These are phyloP conservation scores for Kalanchoe fedtschenkoi DNA, from an alignment of 164 flowering plant genomes.

Conservation along the genomic window DNA sequence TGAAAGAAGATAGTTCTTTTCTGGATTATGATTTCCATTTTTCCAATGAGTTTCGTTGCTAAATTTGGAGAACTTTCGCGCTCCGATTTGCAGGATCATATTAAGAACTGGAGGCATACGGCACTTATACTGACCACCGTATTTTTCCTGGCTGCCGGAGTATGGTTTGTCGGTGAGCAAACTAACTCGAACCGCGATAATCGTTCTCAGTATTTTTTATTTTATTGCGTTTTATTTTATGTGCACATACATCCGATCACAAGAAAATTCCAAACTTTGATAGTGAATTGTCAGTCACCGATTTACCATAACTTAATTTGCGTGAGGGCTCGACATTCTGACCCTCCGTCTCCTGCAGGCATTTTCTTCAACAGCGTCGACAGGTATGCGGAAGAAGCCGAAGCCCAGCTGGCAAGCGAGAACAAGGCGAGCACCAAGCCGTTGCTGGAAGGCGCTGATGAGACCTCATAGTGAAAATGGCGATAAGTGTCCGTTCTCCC, in stretches of 20 bases:
- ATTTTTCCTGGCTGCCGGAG: constrained; percentile 31
- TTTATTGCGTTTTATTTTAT: too few relatives aligned
- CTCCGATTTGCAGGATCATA: constrained; percentile 33
- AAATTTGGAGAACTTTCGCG: background rate
- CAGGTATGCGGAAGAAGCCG: background rate
- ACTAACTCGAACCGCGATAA: too few relatives aligned
- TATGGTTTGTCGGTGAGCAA: constrained; percentile 2
- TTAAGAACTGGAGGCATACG: constrained; percentile 51
- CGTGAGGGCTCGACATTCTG: too few relatives aligned
- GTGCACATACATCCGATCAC: too few relatives aligned
- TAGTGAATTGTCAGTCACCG: too few relatives aligned
- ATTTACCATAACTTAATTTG: too few relatives aligned
- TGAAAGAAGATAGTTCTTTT: constrained; percentile 2
- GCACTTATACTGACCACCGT: constrained; percentile 39
- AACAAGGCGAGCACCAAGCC: background rate
- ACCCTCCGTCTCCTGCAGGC: background rate
- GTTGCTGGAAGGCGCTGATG: background rate
- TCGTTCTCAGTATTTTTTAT: too few relatives aligned
- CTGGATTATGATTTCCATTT: background rate
- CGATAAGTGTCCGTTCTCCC: background rate
- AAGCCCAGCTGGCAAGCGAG: background rate
- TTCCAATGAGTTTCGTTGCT: too few relatives aligned
- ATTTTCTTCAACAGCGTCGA: constrained; percentile 3
- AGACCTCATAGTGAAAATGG: background rate
- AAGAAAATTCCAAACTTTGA: too few relatives aligned